phyloP scores from a whole-genome alignment of 1,284 basidiomycete genomes.

The Ustilago loliicola region DNA sequence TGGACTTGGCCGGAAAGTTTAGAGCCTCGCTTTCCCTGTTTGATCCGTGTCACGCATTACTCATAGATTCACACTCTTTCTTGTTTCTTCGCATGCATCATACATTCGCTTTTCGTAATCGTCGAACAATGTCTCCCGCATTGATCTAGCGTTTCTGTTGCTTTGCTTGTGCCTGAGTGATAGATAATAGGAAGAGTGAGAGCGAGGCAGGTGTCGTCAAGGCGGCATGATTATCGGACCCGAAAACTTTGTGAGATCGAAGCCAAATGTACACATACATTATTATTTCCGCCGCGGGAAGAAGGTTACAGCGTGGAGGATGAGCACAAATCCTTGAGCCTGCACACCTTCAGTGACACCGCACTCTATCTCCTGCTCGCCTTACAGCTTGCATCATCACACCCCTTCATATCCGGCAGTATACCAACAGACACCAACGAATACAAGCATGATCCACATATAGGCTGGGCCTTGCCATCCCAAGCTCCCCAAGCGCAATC shows the following conservation, averaged over 20 bases:
- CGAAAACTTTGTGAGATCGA: conserved; percentile 9
- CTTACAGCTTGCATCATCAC: neutral
- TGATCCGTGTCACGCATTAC: neutral
- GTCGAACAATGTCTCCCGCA: conserved; percentile 4
- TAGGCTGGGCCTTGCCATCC: neutral
- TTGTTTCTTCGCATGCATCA: neutral
- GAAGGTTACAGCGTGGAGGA: conserved; percentile 20
- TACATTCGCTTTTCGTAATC: conserved; percentile 2
- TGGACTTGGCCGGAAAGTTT: conserved; percentile 51
- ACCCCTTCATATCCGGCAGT: neutral
- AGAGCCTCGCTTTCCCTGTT: neutral
- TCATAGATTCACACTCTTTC: conserved; percentile 7
- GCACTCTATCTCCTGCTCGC: neutral
- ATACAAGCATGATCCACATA: neutral
- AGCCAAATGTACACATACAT: too few species aligned
- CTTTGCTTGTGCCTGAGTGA: neutral
- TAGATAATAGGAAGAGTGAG: neutral
- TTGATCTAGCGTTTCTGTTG: neutral
- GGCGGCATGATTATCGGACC: neutral
- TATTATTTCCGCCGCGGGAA: neutral
- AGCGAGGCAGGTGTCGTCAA: neutral
- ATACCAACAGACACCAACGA: neutral
- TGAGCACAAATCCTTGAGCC: conserved; percentile 21
- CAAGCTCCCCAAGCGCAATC: neutral
- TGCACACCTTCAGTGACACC: neutral